Base-by-base conservation (phyloP, 2,329 filamentous ascomycete genomes). In the Pleoardoris graminearum region DNA sequence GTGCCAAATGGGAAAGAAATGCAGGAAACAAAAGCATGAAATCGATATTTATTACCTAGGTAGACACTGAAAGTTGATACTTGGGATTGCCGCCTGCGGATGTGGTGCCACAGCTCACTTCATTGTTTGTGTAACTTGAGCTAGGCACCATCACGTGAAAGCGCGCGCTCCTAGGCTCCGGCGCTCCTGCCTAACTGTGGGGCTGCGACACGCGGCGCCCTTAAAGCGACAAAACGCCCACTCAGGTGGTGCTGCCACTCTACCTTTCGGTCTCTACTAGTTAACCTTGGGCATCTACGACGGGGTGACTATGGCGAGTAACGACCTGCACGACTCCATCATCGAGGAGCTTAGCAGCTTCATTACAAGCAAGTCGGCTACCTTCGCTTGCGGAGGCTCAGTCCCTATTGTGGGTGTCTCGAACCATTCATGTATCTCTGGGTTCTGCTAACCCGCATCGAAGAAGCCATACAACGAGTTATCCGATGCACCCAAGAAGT, bases 311-410 rank as follows among this genome's bases (percentile, higher is more conserved):
- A 36, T 36, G 33, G 33, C 5, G 17, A n/a, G 8, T 8, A 16
- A 36, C 16, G n/a, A 16, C 5, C 14, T 36, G n/a, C 27, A 38
- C 23, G 46, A 50, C 19, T 16, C 46, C 16, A 54, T 55, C 10
- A 23, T 48, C 3, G 27, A 42, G 25, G 54, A 44, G 35, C 38
- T 57, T 7, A 45, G 51, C 7, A 14, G 21, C n/a, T 57, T 57
- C 33, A 42, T 58, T 10, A 21, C 19, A 16, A 51, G 47, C 45
- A 52, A 48, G 35, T 55, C 55, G 6, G 33, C 45, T 1, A 55
- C 46, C 3, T 58, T 58, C 25, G 46, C 52, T 1, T 58, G 52
- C 21, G 46, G 52, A 11, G 52, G 52, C 7, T 16, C 22, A 10
- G 19, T 58, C 17, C 35, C 55, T 0, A 39, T 55, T 11, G 54